Evolutionary conservation across 2,329 filamentous ascomycete species (phyloP), one percentile per base, ranked within the genome.

Genomic region (Fusarium euwallaceae): DNA sequence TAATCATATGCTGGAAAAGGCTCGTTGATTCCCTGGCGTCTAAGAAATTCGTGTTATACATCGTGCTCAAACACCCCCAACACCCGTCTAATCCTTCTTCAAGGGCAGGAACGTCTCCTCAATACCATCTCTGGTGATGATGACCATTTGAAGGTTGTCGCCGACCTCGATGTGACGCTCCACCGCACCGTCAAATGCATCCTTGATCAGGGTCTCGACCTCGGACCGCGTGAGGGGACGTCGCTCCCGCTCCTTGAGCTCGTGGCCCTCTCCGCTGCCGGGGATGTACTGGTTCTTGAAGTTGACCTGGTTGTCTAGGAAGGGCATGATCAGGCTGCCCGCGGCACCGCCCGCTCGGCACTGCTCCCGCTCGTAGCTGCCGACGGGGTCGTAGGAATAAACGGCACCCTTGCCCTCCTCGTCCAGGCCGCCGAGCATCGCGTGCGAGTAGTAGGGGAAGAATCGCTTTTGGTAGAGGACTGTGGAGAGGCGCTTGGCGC

Each of bases 161-260:
- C 97, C 97, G 72, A 99, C 97, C 88, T 99, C 97, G 78, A 99
- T 99, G 87, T 99, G 97, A 85, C 97, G 93, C 90, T 99, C 97
- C 37, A 98, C 96, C 5, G 97, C 97, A 83, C 96, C 97, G 73
- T 97, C 97, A 85, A 99, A 99, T 4, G 97, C 97, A 89, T 99
- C 97, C 86, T 96, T 94, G 78, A 99, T 96, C 79, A 99, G 83
- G 74, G 93, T 91, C 86, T 97, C 93, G 32, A 97, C 96, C 70
- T 93, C 91, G 64, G 89, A 86, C 80, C 91, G 88, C 32, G 92
- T 88, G 80, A 98, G 86, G 61, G 94, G 93, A 80, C 92, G 87
- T 70, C 90, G 88, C 82, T 91, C 88, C 78, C 92, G 89, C 84
- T 93, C 90, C 86, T 93, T 86, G 79, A 98, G 86, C 64, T 92